Evolutionary conservation across 1,139 yeast genomes (phyloP), one percentile per base, ranked within the genome.

Genomic region (Saccharomyces hybrid): DNA sequence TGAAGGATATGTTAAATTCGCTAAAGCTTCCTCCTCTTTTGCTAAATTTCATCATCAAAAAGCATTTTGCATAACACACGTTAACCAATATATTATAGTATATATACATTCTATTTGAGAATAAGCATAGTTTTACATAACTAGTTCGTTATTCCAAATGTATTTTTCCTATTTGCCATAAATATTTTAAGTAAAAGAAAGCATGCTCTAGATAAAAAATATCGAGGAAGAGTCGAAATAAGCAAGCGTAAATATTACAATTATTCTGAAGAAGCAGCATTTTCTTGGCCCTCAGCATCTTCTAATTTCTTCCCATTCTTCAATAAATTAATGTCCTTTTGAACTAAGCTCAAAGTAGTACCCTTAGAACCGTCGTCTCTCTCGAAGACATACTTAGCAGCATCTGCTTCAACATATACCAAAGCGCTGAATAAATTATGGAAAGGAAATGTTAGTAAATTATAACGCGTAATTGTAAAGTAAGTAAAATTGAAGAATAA

Each of bases 371-470:
- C 87, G 55, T 80, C 84, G 58, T 77, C 80, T 63, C 74, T 76
- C 65, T 78, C 84, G 63, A 72, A 79, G 48, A 71, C 59, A 57
- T 75, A 75, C 58, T 79, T 76, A 47, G 81, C 73, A 56, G 83
- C 83, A 61, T 78, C 83, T 50, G 86, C 86, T 64, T 83, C 88
- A 55, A 83, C 75, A 63, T 77, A 82, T 47, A 83, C 79, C 52
- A 78, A 72, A 52, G 83, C 78, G 62, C 73, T 69, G 50, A 48
- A 27, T 53, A 76, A 71, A 51, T 81, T 75, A 60, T 68, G 19
- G 13, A 19, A 19, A 19, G 11, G 8, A 31, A 11, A 38, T 38
- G 48, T 50, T 46, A 32, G 42, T 51, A 46, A 46, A 47, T 29
- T 14, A n/a, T 13, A 27, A 23, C 13, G 19, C 27, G 46, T 19